Evolutionary conservation across 768 basidiomycete species (phyloP).

Genomic region (Tulasnella sp.): DNA sequence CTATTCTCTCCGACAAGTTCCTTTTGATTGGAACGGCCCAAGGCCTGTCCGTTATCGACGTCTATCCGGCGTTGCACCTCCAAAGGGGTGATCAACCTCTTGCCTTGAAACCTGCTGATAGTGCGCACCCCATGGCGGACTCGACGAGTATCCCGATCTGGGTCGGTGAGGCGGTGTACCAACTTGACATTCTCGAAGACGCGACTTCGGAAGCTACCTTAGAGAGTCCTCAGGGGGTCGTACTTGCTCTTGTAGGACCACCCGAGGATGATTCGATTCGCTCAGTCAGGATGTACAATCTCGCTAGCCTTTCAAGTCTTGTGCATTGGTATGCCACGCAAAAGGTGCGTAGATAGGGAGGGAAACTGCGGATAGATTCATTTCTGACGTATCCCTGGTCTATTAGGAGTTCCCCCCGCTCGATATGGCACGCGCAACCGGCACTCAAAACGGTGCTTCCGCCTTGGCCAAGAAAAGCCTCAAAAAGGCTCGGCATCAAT

Average conservation of each 20-base stretch:
- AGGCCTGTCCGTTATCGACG: constrained; percentile 69
- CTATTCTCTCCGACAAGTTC: constrained; percentile 48
- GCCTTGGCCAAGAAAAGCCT: constrained; percentile 46
- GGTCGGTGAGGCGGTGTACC: constrained; percentile 67
- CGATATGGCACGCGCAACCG: constrained; percentile 32
- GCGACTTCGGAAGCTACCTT: constrained; percentile 41
- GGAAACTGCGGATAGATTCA: too few species aligned
- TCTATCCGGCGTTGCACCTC: constrained; percentile 45
- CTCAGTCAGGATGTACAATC: constrained; percentile 68
- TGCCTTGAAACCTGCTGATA: constrained; percentile 27
- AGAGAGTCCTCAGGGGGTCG: constrained; percentile 54
- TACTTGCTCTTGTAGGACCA: constrained; percentile 55
- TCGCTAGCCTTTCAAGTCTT: constrained; percentile 59
- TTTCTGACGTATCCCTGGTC: too few species aligned
- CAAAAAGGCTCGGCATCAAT: constrained; percentile 42
- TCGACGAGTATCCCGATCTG: constrained; percentile 56
- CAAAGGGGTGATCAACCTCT: constrained; percentile 36
- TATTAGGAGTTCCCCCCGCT: constrained; percentile 32
- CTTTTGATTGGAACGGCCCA: constrained; percentile 70
- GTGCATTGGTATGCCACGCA: constrained; percentile 62
- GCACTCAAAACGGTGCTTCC: too few species aligned
- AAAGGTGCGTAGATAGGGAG: constrained; percentile 35
- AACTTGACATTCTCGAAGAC: constrained; percentile 61
- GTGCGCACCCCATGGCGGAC: constrained; percentile 53
- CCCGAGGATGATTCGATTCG: constrained; percentile 51